These are phyloP conservation scores for Zygotorulaspora mrakii DNA, from an alignment of 1,139 yeast genomes.

Conservation along the genomic window DNA sequence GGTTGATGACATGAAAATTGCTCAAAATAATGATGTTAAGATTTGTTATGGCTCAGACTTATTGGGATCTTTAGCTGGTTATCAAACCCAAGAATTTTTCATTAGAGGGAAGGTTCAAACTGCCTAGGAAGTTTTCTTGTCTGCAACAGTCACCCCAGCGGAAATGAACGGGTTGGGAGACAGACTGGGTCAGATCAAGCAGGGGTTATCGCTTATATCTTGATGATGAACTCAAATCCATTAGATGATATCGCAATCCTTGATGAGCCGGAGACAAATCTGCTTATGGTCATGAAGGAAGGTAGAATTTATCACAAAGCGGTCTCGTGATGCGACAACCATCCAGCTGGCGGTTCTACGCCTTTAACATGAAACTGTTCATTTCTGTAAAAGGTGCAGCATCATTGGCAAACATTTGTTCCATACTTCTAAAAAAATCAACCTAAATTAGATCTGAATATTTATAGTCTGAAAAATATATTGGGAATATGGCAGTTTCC, in stretches of 20 bases:
- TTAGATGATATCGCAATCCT: slow-evolving; percentile 11
- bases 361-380: no score
- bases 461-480: no score
- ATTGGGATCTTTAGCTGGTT: slow-evolving; percentile 13
- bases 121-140: slow-evolving; percentile 11
- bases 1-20: slow-evolving; percentile 11
- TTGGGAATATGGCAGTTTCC: no score
- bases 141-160: slow-evolving; percentile 14
- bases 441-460: no score
- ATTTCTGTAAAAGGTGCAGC: no score
- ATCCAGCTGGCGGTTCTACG: no score
- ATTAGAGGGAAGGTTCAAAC: slow-evolving; percentile 13
- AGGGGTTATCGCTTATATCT: slow-evolving; percentile 13
- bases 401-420: no score
- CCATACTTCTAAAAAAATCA: no score
- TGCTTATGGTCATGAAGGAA: slow-evolving; percentile 4
- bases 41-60: slow-evolving; percentile 16
- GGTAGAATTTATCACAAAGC: slow-evolving; percentile 4
- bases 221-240: slow-evolving; percentile 15
- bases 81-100: slow-evolving; percentile 17
- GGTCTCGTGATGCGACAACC: no score
- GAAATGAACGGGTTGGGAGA: slow-evolving; percentile 13
- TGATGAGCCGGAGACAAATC: slow-evolving; percentile 15
- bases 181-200: slow-evolving; percentile 13
- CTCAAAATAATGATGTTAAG: slow-evolving; percentile 10